Evolutionary conservation across 805 yeast species (phyloP).

Genomic region (Lachancea dasiensis): DNA sequence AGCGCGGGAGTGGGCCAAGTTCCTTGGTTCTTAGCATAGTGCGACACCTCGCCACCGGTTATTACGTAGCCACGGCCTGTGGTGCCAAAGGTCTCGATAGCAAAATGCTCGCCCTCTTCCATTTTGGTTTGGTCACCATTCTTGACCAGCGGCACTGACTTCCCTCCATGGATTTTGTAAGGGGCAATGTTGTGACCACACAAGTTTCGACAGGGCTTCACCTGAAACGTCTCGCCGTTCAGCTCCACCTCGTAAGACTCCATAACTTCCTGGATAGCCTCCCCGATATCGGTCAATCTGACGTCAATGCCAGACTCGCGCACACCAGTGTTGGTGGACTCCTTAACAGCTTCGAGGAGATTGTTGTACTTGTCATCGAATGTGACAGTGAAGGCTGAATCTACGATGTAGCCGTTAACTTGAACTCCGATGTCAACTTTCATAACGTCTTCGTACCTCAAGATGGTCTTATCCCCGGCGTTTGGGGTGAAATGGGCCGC

Average conservation of each 20-base stretch:
- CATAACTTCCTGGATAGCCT: slow-evolving; percentile 94
- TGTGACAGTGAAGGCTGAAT: slow-evolving; percentile 89
- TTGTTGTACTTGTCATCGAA: slow-evolving; percentile 80
- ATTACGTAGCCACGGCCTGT: slow-evolving; percentile 92
- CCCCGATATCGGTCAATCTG: slow-evolving; percentile 91
- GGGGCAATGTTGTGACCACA: slow-evolving; percentile 91
- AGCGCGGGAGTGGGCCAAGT: slow-evolving; percentile 38
- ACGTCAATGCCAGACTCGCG: slow-evolving; percentile 94
- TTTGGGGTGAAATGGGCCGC: slow-evolving; percentile 99
- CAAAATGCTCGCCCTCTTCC: slow-evolving; percentile 98
- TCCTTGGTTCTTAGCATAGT: slow-evolving; percentile 65
- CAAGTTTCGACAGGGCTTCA: slow-evolving; percentile 84
- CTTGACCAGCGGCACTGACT: slow-evolving; percentile 93
- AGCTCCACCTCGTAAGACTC: slow-evolving; percentile 91
- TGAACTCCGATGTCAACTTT: slow-evolving; percentile 97
- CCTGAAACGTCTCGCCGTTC: slow-evolving; percentile 76
- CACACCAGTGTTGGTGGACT: slow-evolving; percentile 91
- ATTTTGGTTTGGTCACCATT: slow-evolving; percentile 91
- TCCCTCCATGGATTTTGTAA: slow-evolving; percentile 86
- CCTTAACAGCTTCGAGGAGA: slow-evolving; percentile 77
- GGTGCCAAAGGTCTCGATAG: slow-evolving; percentile 96
- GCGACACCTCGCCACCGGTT: slow-evolving; percentile 88
- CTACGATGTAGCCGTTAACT: slow-evolving; percentile 88
- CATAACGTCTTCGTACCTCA: slow-evolving; percentile 86
- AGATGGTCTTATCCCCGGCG: slow-evolving; percentile 80